Base-by-base conservation (phyloP, 1,284 basidiomycete species). In the Ganoderma resinaceum region DNA sequence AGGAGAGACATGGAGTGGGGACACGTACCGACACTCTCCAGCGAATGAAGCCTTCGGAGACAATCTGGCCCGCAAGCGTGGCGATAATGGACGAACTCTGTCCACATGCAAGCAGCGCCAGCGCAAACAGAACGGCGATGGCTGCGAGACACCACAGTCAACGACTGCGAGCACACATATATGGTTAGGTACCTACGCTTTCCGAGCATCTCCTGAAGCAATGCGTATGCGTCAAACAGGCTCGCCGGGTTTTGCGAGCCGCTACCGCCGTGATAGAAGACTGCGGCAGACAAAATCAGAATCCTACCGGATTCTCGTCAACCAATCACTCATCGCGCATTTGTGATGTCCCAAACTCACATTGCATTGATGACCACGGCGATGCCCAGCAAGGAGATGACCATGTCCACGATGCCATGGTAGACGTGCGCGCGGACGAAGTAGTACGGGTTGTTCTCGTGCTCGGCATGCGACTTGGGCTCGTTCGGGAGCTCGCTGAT, bases 81-180 rank as follows among this genome's bases (percentile, higher is more conserved):
- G 95, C 96, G 1, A 98, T 95, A 70, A 99, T 89, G 11, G 93
- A 95, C 0, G 97, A 95, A 72, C 94, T 95, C 84, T 99, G 96
- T 3, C 97, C 97, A 0, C 96, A 87, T 46, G 92, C 91, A 11
- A 98, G 86, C 8, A 98, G 82, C 0, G 94, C 94, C 49, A 98
- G 78, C 0, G 96, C 96, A 75, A 98, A 98, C 59, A 97, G 81
- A 38, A 91, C 88, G 0, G 92, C 96, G 18, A 94, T 91, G 52
- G 86, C 93, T 89, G 69, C 0, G 37, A 23, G 9, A 38, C 37
- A 37, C 14, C 38, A 52, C 14, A 26, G 53, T 55, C 23, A 53
- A 38, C 40, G 57, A 33, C 61, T 14, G 61, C 16, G 35, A 53
- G 37, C 23, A 38, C 31, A n/a, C 57, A 14, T 23, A 58, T n/a